These are phyloP conservation scores for Raffaelea arxii DNA, from an alignment of 2,329 filamentous ascomycete species.

Conservation along the genomic window DNA sequence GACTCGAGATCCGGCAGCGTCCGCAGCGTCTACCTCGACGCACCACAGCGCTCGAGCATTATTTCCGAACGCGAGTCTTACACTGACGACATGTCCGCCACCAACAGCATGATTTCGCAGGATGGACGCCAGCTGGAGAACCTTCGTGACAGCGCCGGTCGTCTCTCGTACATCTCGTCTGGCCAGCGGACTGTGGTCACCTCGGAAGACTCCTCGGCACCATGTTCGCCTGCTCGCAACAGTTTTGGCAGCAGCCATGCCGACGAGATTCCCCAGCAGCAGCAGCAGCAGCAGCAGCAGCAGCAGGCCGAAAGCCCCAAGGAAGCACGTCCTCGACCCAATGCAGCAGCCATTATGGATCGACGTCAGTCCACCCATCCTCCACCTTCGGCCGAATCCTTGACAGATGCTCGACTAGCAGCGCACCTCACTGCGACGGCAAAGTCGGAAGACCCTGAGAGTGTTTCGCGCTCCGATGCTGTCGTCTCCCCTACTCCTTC, in stretches of 20 bases:
- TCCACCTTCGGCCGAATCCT: slow-evolving; percentile 22
- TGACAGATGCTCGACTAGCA: slow-evolving; percentile 33
- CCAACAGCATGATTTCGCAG: slow-evolving; percentile 47
- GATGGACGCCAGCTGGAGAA: slow-evolving; percentile 50
- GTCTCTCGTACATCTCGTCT: slow-evolving; percentile 51
- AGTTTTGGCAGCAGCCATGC: slow-evolving; percentile 34
- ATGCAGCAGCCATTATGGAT: slow-evolving; percentile 40
- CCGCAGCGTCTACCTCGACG: too few relatives aligned
- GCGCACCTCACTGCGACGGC: too few relatives aligned
- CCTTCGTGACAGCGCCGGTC: slow-evolving; percentile 44
- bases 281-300: slow-evolving; percentile 16
- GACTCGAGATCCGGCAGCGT: too few relatives aligned
- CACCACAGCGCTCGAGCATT: too few relatives aligned
- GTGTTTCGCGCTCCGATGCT: too few relatives aligned
- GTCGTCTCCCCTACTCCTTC: background rate
- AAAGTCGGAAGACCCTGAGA: too few relatives aligned
- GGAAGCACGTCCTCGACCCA: slow-evolving; percentile 37
- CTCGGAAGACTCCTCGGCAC: slow-evolving; percentile 47
- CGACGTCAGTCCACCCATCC: slow-evolving; percentile 43
- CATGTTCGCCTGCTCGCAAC: slow-evolving; percentile 44
- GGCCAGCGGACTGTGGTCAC: slow-evolving; percentile 51
- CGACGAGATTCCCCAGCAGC: slow-evolving; percentile 14
- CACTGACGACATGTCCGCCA: slow-evolving; percentile 45
- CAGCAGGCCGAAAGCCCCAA: slow-evolving; percentile 9
- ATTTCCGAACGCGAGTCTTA: slow-evolving; percentile 31